phyloP scores from a whole-genome alignment of 331 rosid genomes.

The Prunus yedoensis region DNA sequence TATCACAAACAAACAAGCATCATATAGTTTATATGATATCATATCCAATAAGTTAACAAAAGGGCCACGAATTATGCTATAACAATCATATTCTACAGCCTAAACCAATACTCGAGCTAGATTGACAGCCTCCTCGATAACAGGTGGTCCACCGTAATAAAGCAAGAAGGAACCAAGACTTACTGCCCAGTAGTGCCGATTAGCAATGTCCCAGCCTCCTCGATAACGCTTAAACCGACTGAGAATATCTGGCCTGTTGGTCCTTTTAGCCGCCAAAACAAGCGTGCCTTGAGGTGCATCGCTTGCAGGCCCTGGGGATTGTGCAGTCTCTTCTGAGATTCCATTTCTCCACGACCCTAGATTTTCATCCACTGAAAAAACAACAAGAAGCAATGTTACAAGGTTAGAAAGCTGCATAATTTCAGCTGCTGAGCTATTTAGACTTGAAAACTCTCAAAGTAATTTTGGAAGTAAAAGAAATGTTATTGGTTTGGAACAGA shows the following conservation, averaged over 20 bases:
- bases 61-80: not conserved
- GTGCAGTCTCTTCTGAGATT: slow-evolving; percentile 44
- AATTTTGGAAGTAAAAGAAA: not conserved
- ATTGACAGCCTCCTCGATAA: not conserved
- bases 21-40: not conserved
- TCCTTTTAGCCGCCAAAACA: slow-evolving; percentile 77
- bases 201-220: slow-evolving; percentile 86
- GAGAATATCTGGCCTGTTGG: slow-evolving; percentile 81
- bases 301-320: slow-evolving; percentile 60
- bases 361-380: slow-evolving; percentile 54
- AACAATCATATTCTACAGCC: not conserved
- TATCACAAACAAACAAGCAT: not conserved
- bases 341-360: slow-evolving; percentile 74
- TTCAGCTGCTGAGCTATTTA: not conserved
- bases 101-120: not conserved
- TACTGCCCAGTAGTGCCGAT: slow-evolving; percentile 96
- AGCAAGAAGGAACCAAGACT: slow-evolving; percentile 36
- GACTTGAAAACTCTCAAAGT: not conserved
- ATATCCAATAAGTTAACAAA: not conserved
- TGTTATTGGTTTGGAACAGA: not conserved
- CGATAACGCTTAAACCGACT: slow-evolving; percentile 53
- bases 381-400: not conserved
- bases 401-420: slow-evolving; percentile 1
- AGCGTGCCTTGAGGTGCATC: slow-evolving; percentile 52
- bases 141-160: not conserved